phyloP scores from a whole-genome alignment of 2,329 filamentous ascomycete genomes.

The Cucurbitaria berberidis region DNA sequence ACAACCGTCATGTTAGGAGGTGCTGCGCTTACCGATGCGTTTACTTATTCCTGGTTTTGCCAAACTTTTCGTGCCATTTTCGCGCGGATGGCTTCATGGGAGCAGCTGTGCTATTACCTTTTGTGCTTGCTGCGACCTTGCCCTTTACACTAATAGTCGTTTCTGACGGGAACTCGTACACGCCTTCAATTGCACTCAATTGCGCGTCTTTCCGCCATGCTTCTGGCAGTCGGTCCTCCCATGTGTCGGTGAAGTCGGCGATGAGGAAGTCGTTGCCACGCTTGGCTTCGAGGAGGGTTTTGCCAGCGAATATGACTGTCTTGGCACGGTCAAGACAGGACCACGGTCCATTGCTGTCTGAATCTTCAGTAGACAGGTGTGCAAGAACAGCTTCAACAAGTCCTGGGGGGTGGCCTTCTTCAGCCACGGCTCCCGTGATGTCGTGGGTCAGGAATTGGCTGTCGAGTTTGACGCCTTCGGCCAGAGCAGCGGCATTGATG shows the following conservation, averaged over 20 bases:
- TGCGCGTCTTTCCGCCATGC: conserved; percentile 44
- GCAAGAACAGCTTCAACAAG: conserved; percentile 48
- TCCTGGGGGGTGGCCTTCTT: conserved; percentile 48
- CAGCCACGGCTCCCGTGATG: conserved; percentile 38
- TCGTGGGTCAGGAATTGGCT: conserved; percentile 46
- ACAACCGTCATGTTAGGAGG: background rate
- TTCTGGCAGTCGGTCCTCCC: conserved; percentile 48
- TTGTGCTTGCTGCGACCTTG: conserved; percentile 9
- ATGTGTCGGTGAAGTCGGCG: conserved; percentile 45
- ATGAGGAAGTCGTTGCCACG: conserved; percentile 34
- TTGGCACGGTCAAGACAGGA: conserved; percentile 42
- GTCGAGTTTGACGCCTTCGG: conserved; percentile 51
- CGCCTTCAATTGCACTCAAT: conserved; percentile 39
- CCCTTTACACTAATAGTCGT: conserved; percentile 40
- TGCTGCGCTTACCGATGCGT: background rate
- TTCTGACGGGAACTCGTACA: conserved; percentile 41
- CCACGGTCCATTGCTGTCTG: conserved; percentile 38
- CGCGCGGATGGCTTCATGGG: conserved; percentile 38
- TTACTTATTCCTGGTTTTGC: conserved; percentile 41
- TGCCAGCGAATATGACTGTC: conserved; percentile 43
- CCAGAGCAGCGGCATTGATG: conserved; percentile 50
- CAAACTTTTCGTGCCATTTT: conserved; percentile 52
- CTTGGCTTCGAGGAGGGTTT: conserved; percentile 38
- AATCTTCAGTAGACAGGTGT: conserved; percentile 38
- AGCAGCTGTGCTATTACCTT: conserved; percentile 6